Base-by-base conservation (phyloP, 768 basidiomycete species). In the Boletus rex-veris region DNA sequence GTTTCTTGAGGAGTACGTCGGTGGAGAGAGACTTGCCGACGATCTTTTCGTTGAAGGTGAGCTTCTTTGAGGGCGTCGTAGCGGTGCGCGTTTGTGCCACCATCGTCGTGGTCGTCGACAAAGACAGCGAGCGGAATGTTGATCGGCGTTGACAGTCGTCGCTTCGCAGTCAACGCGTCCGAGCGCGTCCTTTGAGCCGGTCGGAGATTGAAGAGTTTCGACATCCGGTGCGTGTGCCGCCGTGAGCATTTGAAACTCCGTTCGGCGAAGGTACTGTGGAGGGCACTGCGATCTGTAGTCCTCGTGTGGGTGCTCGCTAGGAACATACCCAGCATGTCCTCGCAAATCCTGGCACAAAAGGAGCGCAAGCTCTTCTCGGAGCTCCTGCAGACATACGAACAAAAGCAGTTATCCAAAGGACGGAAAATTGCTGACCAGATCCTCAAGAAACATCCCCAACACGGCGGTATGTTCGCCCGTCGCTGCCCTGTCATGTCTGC, bases 361-460 rank as follows among this genome's bases (percentile, higher is more conserved):
- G 93, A 98, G 74, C 80, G 82, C 15, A 74, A 81, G 24, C 80
- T 94, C 33, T 98, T 97, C 80, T 86, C 87, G 62, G 90, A 94
- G 60, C 77, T 97, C 36, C 74, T 97, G 18, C 84, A 84, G 19
- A 78, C 89, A 12, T 98, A 98, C 71, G 97, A 99, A 73, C 79
- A 85, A 11, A 83, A 90, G 63, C 86, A 92, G 65, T 85, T 93
- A 68, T 87, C 92, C 64, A 92, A 92, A 63, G 95, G 87, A 21
- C 80, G 89, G 55, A 97, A 97, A 71, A 83, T 88, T 7, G 91
- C 92, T 2, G 94, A 98, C 73, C 84, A 84, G 64, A 94, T 98
- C 69, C 83, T 99, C 68, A 95, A 92, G 75, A 97, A 96, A 76
- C 84, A 86, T 64, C 94, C 97, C 0, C 86, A 96, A 40, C 94